Base-by-base conservation (phyloP, 78 protist species). In the Chrysochromulina tobinii region DNA sequence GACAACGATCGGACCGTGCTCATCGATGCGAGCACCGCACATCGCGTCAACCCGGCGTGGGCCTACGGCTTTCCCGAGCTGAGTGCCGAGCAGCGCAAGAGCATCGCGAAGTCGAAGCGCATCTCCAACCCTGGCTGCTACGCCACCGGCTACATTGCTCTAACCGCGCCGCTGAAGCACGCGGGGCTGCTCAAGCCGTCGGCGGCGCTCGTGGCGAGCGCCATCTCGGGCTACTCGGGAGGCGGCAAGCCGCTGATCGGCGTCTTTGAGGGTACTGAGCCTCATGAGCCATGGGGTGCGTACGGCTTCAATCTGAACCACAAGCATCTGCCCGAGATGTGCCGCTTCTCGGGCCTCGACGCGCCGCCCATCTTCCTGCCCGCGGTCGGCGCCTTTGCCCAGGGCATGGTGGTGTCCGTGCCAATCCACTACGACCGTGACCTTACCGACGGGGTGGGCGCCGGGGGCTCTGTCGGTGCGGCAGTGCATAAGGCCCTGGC, bases 71-170 rank as follows among this genome's bases (percentile, higher is more conserved):
- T 69, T 12, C 79, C 79, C 8, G 79, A 69, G 79, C 79, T 69
- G 12, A 14, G n/a, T 3, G 79, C 50, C 79, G 79, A 3, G 79
- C 79, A 69, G 79, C 79, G 79, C 55, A 1, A 27, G 25, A 69
- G 27, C 51, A 69, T 69, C 79, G 51, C 55, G 1, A 12, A 3
- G 79, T 23, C 79, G 79, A 23, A 27, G 79, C 79, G 79, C 50
- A 69, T 69, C 79, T 27, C 79, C 79, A 69, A 69, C 79, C 79
- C 79, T 11, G 79, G 79, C 79, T 69, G 79, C 79, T 69, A 69
- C 51, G 79, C 79, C 51, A 69, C 79, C 9, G 79, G 79, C 14
- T 69, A n/a, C 51, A 69, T 69, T 51, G 27, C 79, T 12, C 53
- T 27, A 18, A 3, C 17, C 5, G 54, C 12, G 15, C 79, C 79